Base-by-base conservation (phyloP, 768 basidiomycete species). In the Hirschioporus abietinus region DNA sequence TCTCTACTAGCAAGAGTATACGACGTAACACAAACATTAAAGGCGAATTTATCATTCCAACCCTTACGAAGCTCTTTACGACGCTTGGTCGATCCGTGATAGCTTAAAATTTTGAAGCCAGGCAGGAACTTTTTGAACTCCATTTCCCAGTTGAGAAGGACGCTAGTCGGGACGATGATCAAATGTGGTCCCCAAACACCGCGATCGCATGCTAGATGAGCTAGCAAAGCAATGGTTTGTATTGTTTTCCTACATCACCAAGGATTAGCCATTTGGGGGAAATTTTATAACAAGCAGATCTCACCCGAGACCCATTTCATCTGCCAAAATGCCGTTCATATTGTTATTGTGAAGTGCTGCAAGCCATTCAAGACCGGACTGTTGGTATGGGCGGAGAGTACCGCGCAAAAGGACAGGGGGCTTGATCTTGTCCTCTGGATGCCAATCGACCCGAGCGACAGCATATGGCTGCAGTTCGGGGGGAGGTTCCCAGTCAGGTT, bases 71-170 rank as follows among this genome's bases (percentile, higher is more conserved):
- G 84, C 70, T 96, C 93, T 73, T 93, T 95, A 61, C 95, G 88
- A 42, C 93, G 92, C 74, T 94, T 94, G 42, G 90, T 88, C 61
- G 82, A 86, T 27, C 97, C 97, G 72, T 98, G 92, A 74, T 99
- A 99, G 73, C 91, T 91, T 36, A 97, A 76, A 64, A 91, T 87
- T 67, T 85, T 87, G 78, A 95, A 94, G 1, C 92, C 91, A 0
- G 96, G 96, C 0, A 94, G 82, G 76, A 98, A 97, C 74, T 95
- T 96, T 75, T 94, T 92, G 80, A 97, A 97, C 74, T 98, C 96
- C 89, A 93, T 91, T 74, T 93, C 90, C 96, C 95, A 98, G 75
- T 97, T 97, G 65, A 96, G 80, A 58, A 99, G 81, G 20, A 99
- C 96, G 65, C 93, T 94, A 10, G 96, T 93, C 0, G 97, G 97